Evolutionary conservation across 2,329 filamentous ascomycete species (phyloP), one percentile per base, ranked within the genome.

Genomic region (Metarhizium rileyi): DNA sequence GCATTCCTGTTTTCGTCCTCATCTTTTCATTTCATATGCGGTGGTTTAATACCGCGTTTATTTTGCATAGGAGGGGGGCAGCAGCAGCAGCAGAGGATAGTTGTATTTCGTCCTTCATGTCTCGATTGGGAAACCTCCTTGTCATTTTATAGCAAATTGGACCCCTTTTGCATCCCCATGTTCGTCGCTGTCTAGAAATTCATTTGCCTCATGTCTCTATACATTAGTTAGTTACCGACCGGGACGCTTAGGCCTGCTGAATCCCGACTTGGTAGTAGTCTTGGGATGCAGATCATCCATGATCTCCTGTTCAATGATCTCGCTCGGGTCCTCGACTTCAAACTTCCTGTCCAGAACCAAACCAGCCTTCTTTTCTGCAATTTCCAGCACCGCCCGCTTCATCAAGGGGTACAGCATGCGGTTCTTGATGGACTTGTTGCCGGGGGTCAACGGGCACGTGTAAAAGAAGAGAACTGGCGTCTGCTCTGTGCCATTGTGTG

Each of bases 371-470:
- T 68, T 69, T 59, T 83, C 78, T 18, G 86, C 87, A 30, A 83
- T 65, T n/a, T 72, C 68, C 27, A 90, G 71, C 3, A 87, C 84
- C 23, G 80, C 77, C 10, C 78, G 73, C 67, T 83, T 83, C 71
- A 83, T 83, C 25, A 83, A 70, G 30, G 87, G 86, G 64, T 93
- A 93, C 61, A 93, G 68, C 88, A 94, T 94, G 55, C 87, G 77
- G 68, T 86, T 84, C 70, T 88, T 90, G 70, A 93, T 86, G 47
- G 78, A 72, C 68, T 83, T 87, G 47, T 76, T 80, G 26, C 72
- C 77, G 0, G 78, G 69, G 4, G 83, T 75, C 7, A 77, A 71
- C 1, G 88, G 88, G 64, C 86, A 90, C 5, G 87, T 91, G 69
- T 90, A 91, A 63, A 93, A 81, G 70, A 93, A 93, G 5, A 91